Percentiles rank a stretch among this genome's conserved stretches.
These are phyloP conservation scores for Corymbia citriodora DNA, from an alignment of 441 rosid species.

Conservation along the genomic window DNA sequence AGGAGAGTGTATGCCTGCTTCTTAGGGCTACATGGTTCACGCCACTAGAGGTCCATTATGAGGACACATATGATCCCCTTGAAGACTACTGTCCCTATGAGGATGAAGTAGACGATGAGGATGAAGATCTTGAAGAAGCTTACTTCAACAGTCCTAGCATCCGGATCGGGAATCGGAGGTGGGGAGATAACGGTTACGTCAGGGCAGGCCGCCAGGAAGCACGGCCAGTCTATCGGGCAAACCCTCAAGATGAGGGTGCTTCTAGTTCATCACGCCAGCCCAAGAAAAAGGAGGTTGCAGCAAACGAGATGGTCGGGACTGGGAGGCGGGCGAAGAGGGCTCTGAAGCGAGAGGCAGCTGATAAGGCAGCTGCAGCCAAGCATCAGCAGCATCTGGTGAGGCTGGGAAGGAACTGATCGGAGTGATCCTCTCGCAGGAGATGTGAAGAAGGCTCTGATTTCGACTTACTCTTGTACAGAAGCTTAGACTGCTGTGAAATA, in stretches of 20 bases:
- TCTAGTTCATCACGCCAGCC: conserved; percentile 49
- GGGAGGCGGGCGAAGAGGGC: conserved; percentile 92
- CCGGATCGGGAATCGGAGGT: conserved; percentile 72
- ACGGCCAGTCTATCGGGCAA: conserved; percentile 46
- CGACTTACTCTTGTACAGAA: background rate
- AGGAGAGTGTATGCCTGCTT: conserved; percentile 93
- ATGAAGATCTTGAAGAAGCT: conserved; percentile 55
- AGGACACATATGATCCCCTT: conserved; percentile 26
- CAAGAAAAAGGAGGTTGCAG: conserved; percentile 39
- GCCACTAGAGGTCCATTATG: conserved; percentile 44
- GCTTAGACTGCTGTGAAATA: background rate
- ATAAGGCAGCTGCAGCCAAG: conserved; percentile 79
- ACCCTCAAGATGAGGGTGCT: conserved; percentile 33
- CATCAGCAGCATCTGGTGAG: conserved; percentile 62
- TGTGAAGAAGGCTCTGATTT: background rate
- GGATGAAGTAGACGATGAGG: conserved; percentile 27
- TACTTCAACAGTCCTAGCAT: conserved; percentile 42
- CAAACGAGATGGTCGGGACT: conserved; percentile 41
- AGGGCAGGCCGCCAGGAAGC: conserved; percentile 89
- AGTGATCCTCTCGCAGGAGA: background rate
- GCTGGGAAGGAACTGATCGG: conserved; percentile 42
- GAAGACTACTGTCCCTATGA: conserved; percentile 35
- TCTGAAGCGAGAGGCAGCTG: conserved; percentile 92
- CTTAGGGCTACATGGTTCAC: conserved; percentile 82
- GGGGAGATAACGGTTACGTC: conserved; percentile 93